These are phyloP conservation scores for Ophiostoma populinum DNA, from an alignment of 2,329 filamentous ascomycete species.

Conservation along the genomic window DNA sequence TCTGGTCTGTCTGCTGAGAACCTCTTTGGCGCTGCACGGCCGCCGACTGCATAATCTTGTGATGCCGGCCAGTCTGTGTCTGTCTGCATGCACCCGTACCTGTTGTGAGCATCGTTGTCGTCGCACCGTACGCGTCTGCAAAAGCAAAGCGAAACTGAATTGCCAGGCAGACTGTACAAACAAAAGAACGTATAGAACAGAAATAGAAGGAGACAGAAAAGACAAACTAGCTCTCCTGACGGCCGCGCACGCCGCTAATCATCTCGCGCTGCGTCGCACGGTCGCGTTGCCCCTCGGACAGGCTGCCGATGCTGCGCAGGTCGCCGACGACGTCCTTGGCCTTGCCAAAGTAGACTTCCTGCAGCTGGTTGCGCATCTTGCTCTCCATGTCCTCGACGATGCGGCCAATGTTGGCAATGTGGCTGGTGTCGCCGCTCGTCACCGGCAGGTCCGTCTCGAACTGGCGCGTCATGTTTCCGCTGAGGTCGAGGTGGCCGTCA, in stretches of 20 bases:
- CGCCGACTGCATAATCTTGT: too few relatives aligned
- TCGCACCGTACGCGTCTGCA: too few relatives aligned
- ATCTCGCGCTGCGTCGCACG: constrained; percentile 76
- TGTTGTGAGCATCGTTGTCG: too few relatives aligned
- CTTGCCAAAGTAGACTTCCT: constrained; percentile 99
- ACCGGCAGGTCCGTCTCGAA: constrained; percentile 82
- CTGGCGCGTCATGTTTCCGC: constrained; percentile 95
- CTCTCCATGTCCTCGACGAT: constrained; percentile 99
- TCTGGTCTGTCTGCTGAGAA: too few relatives aligned
- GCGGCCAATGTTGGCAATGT: constrained; percentile 87
- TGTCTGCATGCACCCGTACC: too few relatives aligned
- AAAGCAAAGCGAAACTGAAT: too few relatives aligned
- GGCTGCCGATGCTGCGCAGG: constrained; percentile 64
- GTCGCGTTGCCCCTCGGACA: constrained; percentile 74
- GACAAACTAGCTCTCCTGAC: not conserved
- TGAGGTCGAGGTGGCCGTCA: constrained; percentile 69
- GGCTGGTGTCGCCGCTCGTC: constrained; percentile 65
- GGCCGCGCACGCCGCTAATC: constrained; percentile 44
- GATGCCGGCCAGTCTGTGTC: too few relatives aligned
- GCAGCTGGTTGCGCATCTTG: constrained; percentile 94
- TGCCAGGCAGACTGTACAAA: too few relatives aligned
- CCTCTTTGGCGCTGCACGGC: too few relatives aligned
- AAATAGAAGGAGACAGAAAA: not conserved
- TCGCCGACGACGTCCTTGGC: constrained; percentile 97
- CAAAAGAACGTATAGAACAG: not conserved